These are phyloP conservation scores for Rossbeevera mucosa DNA, from an alignment of 768 basidiomycete species.

Conservation along the genomic window DNA sequence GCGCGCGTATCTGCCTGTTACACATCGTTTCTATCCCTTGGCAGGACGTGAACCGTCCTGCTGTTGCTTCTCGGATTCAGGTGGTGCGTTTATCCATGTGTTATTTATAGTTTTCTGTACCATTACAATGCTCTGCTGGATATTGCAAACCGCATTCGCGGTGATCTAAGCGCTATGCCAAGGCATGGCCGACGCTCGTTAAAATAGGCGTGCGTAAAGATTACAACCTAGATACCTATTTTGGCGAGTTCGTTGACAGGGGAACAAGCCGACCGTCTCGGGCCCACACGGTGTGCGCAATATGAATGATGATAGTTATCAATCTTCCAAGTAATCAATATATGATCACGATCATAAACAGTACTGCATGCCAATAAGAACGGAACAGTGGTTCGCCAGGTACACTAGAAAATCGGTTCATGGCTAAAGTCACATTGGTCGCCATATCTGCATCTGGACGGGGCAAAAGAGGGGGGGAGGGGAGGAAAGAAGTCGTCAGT, in stretches of 20 bases:
- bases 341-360: conserved; percentile 11
- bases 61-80: conserved; percentile 26
- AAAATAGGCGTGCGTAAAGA: conserved; percentile 15
- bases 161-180: not conserved
- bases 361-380: conserved; percentile 11
- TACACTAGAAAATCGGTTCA: conserved; percentile 39
- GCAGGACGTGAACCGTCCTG: conserved; percentile 21
- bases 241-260: conserved; percentile 1
- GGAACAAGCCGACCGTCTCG: not conserved
- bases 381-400: not conserved
- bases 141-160: conserved; percentile 14
- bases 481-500: conserved; percentile 29
- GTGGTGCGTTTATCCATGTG: conserved; percentile 23
- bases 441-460: conserved; percentile 74
- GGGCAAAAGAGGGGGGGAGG: not conserved
- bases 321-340: conserved; percentile 10
- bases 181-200: not conserved
- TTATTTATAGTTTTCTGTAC: conserved; percentile 37
- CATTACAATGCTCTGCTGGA: conserved; percentile 24
- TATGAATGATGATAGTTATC: conserved; percentile 4
- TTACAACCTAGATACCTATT: conserved; percentile 10
- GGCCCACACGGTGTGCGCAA: not conserved
- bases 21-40: conserved; percentile 27
- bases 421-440: conserved; percentile 86
- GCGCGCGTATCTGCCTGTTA: conserved; percentile 19